These are phyloP conservation scores for Eucalyptus microcorys DNA, from an alignment of 345 rosid genomes.

Conservation along the genomic window DNA sequence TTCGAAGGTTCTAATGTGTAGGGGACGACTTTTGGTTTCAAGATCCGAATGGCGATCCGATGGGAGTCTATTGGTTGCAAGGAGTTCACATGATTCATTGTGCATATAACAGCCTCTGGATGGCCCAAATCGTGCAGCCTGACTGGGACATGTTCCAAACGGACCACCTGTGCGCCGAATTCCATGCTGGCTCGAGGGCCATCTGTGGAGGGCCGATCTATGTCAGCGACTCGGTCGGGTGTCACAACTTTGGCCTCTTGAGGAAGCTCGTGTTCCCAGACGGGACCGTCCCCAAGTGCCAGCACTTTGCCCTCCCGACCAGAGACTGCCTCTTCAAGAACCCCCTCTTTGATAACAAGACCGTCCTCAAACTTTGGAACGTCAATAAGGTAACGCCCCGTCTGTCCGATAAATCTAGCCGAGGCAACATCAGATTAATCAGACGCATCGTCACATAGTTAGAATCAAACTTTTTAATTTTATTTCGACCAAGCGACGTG, in stretches of 20 bases:
- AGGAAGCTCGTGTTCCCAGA: constrained; percentile 57
- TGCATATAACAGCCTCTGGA: constrained; percentile 85
- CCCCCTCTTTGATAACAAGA: constrained; percentile 59
- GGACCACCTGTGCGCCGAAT: constrained; percentile 73
- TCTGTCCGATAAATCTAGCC: not conserved
- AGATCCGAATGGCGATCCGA: constrained; percentile 82
- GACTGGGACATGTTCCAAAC: constrained; percentile 99
- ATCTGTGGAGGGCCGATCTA: constrained; percentile 87
- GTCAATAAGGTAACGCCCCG: constrained; percentile 46
- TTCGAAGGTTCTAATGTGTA: not conserved
- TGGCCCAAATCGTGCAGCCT: constrained; percentile 77
- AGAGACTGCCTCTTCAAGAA: constrained; percentile 76
- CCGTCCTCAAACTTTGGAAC: constrained; percentile 78
- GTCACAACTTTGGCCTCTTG: constrained; percentile 65
- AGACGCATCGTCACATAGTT: not conserved
- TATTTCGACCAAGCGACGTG: not conserved
- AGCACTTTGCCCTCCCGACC: constrained; percentile 65
- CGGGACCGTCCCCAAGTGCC: constrained; percentile 75
- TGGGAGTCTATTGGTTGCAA: constrained; percentile 82
- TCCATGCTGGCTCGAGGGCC: constrained; percentile 75
- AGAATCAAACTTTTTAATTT: not conserved
- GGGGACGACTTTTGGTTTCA: constrained; percentile 96
- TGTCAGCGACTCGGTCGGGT: constrained; percentile 56
- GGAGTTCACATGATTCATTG: constrained; percentile 86
- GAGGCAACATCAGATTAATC: not conserved